Evolutionary conservation across 306 rosid species (phyloP).

Genomic region (Cucumis cinereus): DNA sequence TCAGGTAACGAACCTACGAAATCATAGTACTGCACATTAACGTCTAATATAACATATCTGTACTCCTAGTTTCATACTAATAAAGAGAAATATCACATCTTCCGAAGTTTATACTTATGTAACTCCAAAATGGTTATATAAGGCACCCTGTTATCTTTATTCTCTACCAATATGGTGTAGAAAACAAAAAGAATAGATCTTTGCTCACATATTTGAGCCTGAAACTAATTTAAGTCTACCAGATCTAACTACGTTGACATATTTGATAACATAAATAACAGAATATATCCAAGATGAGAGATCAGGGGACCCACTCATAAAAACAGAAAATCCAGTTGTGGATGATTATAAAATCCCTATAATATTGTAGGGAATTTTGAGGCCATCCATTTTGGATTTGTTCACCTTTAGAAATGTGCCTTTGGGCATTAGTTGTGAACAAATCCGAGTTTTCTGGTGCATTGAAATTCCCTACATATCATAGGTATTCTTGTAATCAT

Average conservation of each 20-base stretch:
- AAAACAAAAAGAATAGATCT: not conserved
- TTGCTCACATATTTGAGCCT: not conserved
- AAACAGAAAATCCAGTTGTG: too few species aligned
- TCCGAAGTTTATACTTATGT: not conserved
- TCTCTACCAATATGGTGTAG: not conserved
- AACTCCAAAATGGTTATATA: not conserved
- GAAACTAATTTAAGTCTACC: not conserved
- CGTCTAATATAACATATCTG: not conserved
- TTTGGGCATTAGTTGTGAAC: too few species aligned
- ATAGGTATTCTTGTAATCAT: too few species aligned
- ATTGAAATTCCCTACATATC: too few species aligned
- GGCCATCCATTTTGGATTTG: too few species aligned
- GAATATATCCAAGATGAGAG: not conserved
- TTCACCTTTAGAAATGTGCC: too few species aligned
- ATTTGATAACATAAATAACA: not conserved
- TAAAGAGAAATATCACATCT: not conserved
- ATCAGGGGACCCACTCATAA: too few species aligned
- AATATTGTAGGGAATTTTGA: too few species aligned
- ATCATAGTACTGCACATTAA: not conserved
- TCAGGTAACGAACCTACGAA: constrained; percentile 80
- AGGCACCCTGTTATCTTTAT: not conserved
- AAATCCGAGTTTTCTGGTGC: too few species aligned
- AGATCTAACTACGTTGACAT: not conserved
- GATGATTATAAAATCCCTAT: too few species aligned
- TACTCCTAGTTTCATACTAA: not conserved